Base-by-base conservation (phyloP, 257 asterid species). In the Solanum infundibuliforme region DNA sequence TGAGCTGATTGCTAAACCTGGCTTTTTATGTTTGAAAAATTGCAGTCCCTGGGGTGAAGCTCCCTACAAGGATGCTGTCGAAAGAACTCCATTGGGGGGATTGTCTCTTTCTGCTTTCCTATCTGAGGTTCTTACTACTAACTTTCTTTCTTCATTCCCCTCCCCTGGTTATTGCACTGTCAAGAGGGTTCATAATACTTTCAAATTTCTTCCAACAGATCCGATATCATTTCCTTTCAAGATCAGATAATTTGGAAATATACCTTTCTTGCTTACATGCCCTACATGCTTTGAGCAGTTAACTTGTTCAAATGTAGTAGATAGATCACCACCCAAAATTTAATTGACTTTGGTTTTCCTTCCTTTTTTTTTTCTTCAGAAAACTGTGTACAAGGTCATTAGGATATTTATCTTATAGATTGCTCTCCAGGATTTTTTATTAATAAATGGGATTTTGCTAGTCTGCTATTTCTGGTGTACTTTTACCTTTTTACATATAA, bases 51-150 rank as follows among this genome's bases (percentile, higher is more conserved):
- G 98, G 98, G 94, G 92, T 83, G 97, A 93, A 89, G 90, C 93
- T 91, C 99, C 99, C 90, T 97, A 95, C 84, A 93, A 90, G 81
- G 98, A 96, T 92, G 99, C 98, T 38, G 98, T 94, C 7, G 95
- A 95, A 91, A 94, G 96, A 91, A 96, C 97, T 87, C 95, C 95
- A 68, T 52, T 89, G 84, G 95, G 95, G 55, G 97, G 98, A 23
- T 81, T 96, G 88, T 94, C 99, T 91, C 93, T 97, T 88, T 92
- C 96, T 88, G 98, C 96, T 52, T 96, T 96, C 92, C 94, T 96
- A 36, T 95, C 98, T 31, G 98, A 96, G 99, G 99, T 97, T 90
- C 74, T 52, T 82, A 48, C 71, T 66, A 1, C 31, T 48, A 82
- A 2, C 65, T 48, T 82, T 48, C 86, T 31, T 81, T 46, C 20